phyloP scores from a whole-genome alignment of 768 basidiomycete genomes.

The Amanita exitialis region DNA sequence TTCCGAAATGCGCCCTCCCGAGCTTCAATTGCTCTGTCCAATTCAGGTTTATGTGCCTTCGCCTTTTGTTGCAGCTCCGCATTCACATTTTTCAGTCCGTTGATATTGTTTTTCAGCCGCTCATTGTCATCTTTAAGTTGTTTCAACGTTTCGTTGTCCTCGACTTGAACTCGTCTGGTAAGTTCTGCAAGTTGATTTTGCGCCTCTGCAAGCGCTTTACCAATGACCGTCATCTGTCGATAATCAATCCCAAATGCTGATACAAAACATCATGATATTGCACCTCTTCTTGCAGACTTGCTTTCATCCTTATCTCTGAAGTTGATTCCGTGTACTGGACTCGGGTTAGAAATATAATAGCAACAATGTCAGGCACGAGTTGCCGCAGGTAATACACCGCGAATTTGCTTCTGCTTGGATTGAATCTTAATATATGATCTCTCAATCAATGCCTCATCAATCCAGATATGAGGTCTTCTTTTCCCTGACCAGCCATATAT shows the following conservation, averaged over 20 bases:
- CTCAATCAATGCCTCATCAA: constrained; percentile 2
- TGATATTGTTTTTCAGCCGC: constrained; percentile 16
- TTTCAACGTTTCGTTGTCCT: constrained; percentile 10
- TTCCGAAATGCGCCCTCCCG: constrained; percentile 22
- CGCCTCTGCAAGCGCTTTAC: constrained; percentile 1
- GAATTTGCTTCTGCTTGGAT: neutral
- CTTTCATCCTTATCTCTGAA: neutral
- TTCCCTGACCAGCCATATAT: neutral
- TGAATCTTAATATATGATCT: neutral
- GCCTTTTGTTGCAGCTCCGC: constrained; percentile 21
- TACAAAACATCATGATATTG: neutral
- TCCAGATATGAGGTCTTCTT: neutral
- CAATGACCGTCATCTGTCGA: neutral
- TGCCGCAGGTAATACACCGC: neutral
- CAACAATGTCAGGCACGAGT: neutral
- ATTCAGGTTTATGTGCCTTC: constrained; percentile 17
- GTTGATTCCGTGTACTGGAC: neutral
- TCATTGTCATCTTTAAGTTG: constrained; percentile 22
- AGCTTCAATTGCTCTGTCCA: constrained; percentile 21
- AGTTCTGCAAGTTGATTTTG: constrained; percentile 11
- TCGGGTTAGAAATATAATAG: neutral
- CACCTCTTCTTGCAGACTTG: constrained; percentile 19
- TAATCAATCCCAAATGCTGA: neutral
- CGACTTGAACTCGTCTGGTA: constrained; percentile 4
- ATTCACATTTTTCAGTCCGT: constrained; percentile 20